phyloP scores from a whole-genome alignment of 1,284 basidiomycete species.

The Ceratobasidium sp. region DNA sequence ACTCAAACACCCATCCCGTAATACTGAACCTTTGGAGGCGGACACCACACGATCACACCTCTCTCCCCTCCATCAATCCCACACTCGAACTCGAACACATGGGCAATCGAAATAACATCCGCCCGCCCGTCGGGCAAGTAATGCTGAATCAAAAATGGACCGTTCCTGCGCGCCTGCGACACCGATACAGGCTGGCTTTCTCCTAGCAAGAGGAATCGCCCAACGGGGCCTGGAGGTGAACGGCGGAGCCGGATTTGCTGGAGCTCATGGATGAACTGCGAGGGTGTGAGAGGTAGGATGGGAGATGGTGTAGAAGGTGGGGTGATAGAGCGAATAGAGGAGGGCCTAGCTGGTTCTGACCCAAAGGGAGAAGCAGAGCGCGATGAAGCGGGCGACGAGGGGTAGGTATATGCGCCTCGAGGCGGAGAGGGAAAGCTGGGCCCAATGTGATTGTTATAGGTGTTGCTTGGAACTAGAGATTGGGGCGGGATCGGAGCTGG shows the following conservation, averaged over 20 bases:
- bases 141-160: constrained; percentile 34
- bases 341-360: neutral
- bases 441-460: neutral
- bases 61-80: constrained; percentile 3
- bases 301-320: neutral
- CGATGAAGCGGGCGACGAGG: neutral
- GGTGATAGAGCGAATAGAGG: neutral
- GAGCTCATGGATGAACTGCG: constrained; percentile 23
- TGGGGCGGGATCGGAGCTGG: neutral
- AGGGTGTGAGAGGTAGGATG: neutral
- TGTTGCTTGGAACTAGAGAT: neutral
- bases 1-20: constrained; percentile 14
- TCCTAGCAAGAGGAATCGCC: constrained; percentile 31
- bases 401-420: constrained; percentile 11
- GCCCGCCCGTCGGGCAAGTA: constrained; percentile 24
- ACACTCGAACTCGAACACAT: constrained; percentile 26
- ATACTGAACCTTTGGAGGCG: constrained; percentile 36
- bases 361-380: neutral
- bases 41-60: constrained; percentile 38
- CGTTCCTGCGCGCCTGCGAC: neutral
- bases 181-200: constrained; percentile 28
- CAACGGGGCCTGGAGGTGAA: neutral
- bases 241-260: constrained; percentile 5
- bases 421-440: neutral
- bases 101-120: constrained; percentile 37